Conservation (phyloP, 208 protist species). For the Acanthamoeba culbertsoni region DNA sequence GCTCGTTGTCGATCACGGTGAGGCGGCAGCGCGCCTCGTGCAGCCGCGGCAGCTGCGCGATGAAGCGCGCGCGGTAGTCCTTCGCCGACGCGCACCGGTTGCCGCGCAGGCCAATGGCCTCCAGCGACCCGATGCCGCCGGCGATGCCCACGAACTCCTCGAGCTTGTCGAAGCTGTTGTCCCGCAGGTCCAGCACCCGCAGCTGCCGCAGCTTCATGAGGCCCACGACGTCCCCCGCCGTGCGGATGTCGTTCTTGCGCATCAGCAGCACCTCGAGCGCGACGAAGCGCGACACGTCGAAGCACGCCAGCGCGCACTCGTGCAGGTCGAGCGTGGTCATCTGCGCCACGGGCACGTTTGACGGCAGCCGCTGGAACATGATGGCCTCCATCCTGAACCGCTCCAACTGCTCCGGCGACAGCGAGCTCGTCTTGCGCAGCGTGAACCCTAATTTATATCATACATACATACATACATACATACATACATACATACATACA, state of each 20-base stretch:
- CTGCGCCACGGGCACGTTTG: neutral
- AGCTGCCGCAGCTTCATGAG: neutral
- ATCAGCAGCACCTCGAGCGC: neutral
- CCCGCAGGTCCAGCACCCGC: conserved; percentile 22
- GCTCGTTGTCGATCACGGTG: neutral
- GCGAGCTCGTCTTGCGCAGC: neutral
- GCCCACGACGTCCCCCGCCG: neutral
- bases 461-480: too few relatives aligned
- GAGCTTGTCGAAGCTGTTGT: conserved; percentile 45
- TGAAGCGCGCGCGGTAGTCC: conserved; percentile 8
- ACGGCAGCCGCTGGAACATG: conserved; percentile 19
- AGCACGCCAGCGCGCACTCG: conserved; percentile 10
- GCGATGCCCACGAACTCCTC: conserved; percentile 4
- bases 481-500: too few relatives aligned
- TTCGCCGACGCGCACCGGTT: neutral
- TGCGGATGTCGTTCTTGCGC: neutral
- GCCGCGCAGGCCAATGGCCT: conserved; percentile 12
- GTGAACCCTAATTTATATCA: neutral
- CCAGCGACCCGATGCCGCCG: neutral
- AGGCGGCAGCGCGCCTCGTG: neutral
- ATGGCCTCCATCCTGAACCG: conserved; percentile 10
- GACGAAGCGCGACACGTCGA: conserved; percentile 27
- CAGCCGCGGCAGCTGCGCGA: conserved; percentile 2
- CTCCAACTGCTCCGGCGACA: neutral
- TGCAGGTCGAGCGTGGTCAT: conserved; percentile 13